Evolutionary conservation across 2,329 filamentous ascomycete species (phyloP), one percentile per base, ranked within the genome.

Genomic region (Pestalotiopsis sp.): DNA sequence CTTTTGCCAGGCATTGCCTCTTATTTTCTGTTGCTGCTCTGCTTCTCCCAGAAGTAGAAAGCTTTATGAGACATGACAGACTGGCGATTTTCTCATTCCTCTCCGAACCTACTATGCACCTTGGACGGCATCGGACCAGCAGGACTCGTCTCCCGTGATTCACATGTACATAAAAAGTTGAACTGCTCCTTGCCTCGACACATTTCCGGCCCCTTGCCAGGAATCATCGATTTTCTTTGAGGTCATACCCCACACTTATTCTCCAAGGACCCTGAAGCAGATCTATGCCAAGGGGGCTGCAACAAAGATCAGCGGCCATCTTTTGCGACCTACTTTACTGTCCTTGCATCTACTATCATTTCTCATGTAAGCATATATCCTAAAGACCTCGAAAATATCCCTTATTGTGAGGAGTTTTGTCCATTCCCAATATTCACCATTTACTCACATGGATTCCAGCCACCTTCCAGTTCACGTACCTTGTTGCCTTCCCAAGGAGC

Each of bases 51-150:
- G 17, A 36, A 20, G 31, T 36, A 36, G 11, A 27, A 39, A 61
- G 41, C 38, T 38, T 41, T 7, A 68, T 64, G 65, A 67, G 61
- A 64, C 66, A 58, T 58, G 66, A 31, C 61, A 68, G 49, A 63
- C 59, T 41, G 66, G 45, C 66, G 59, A 64, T 64, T 20, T 41
- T 20, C 25, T 49, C n/a, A 39, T 20, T 63, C 58, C 23, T 38
- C 49, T 57, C 49, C 38, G 13, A 20, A 25, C n/a, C n/a, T 39
- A 41, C 39, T 45, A 25, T 49, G 17, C 13, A 39, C 13, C 17
- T 12, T 38, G 60, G 14, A 62, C 27, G 11, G 31, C 25, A 41
- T 17, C 27, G 39, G 60, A 62, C 57, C 57, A 36, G 20, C 45
- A 23, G 27, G 27, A 25, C 57, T 59, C 20, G 27, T 36, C 27